These are phyloP conservation scores for Alternaria conjuncta DNA, from an alignment of 2,329 filamentous ascomycete genomes.

Conservation along the genomic window DNA sequence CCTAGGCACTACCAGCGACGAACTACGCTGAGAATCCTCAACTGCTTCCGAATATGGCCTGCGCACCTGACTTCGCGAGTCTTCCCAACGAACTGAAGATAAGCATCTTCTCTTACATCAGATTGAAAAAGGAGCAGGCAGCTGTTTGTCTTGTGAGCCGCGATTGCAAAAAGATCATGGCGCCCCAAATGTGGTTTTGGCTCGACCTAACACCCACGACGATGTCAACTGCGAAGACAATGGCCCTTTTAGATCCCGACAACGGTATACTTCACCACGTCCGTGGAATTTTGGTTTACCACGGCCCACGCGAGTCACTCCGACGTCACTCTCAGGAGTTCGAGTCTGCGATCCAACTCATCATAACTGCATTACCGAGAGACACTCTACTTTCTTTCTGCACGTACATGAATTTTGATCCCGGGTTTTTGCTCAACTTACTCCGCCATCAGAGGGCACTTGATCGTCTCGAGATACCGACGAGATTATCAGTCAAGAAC, in stretches of 20 bases:
- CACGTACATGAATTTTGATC: neutral
- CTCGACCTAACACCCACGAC: neutral
- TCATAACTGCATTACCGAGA: neutral
- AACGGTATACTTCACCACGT: neutral
- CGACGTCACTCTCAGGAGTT: neutral
- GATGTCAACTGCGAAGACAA: neutral
- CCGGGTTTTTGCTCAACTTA: neutral
- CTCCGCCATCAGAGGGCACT: neutral
- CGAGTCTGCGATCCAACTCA: neutral
- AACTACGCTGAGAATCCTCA: neutral
- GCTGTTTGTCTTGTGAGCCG: neutral
- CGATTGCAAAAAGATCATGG: neutral
- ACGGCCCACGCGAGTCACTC: neutral
- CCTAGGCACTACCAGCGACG: neutral
- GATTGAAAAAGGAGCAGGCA: neutral
- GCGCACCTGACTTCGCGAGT: neutral
- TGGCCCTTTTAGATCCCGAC: neutral
- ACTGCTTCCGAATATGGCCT: neutral
- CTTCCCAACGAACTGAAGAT: neutral
- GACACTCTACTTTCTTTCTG: neutral
- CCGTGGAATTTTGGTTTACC: neutral
- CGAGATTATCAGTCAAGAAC: neutral
- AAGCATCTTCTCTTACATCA: neutral
- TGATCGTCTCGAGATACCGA: neutral
- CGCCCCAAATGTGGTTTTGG: neutral